Evolutionary conservation across 2,329 filamentous ascomycete genomes (phyloP).

Genomic region (Colletotrichum karsti): DNA sequence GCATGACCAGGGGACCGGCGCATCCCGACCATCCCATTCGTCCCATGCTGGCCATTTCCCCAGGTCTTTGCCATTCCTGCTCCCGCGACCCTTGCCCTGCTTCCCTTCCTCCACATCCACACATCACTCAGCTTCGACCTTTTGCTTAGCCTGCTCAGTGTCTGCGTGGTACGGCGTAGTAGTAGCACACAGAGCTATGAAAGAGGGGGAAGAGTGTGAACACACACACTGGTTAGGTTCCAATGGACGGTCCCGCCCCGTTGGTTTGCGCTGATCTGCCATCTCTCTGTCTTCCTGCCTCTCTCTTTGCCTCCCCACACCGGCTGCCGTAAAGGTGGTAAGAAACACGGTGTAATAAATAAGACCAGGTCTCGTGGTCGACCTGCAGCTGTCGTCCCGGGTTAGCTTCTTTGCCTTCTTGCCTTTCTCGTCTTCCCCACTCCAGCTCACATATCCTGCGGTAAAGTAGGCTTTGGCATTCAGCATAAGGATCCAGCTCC

Average conservation of each 20-base stretch:
- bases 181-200: neutral
- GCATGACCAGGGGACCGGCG: slow-evolving; percentile 19
- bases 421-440: slow-evolving; percentile 6
- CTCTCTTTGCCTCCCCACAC: slow-evolving; percentile 2
- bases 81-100: slow-evolving; percentile 13
- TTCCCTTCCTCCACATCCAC: slow-evolving; percentile 5
- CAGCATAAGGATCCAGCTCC: neutral
- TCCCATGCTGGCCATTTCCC: slow-evolving; percentile 14
- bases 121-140: slow-evolving; percentile 10
- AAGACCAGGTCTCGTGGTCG: slow-evolving; percentile 15
- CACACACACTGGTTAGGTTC: slow-evolving; percentile 16
- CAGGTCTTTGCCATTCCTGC: slow-evolving; percentile 25
- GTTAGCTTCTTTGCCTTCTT: neutral
- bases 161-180: neutral
- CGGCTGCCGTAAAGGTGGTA: neutral
- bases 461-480: neutral
- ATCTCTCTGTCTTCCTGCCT: slow-evolving; percentile 1
- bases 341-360: slow-evolving; percentile 10
- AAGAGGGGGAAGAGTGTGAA: slow-evolving; percentile 1
- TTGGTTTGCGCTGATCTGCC: slow-evolving; percentile 22
- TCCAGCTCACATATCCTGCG: neutral
- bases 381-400: neutral
- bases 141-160: neutral
- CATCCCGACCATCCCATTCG: slow-evolving; percentile 24
- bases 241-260: slow-evolving; percentile 20